Base-by-base conservation (phyloP, 495 filamentous ascomycete genomes). In the Oidiodendron maius region DNA sequence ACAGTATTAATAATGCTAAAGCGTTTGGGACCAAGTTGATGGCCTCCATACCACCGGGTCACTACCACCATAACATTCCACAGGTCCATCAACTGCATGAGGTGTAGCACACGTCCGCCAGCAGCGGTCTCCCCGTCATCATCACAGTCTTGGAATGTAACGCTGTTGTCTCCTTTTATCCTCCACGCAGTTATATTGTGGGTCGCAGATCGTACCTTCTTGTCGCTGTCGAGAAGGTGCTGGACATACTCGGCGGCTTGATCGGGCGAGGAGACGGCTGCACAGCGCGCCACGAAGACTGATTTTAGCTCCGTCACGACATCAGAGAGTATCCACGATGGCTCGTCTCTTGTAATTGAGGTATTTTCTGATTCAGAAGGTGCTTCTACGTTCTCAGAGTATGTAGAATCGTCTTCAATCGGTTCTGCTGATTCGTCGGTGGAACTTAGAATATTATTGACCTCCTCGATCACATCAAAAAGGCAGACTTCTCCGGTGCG, bases 121-220 rank as follows among this genome's bases (percentile, higher is more conserved):
- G 93, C 93, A 18, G 93, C 93, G n/a, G 84, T 87, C 71, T 98
- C 93, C 10, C 93, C 93, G 61, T 98, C 93, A 61, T 97, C 93
- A 56, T 98, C 84, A 60, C 84, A 95, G 66, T 98, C 93, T 62
- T 96, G 88, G 48, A 81, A 86, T 28, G 72, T 74, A 16, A 82
- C 77, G 0, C 60, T 55, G 26, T 75, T 65, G 8, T 57, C 53
- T 5, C 61, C 62, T 36, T 50, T 57, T 30, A 82, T 78, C 43
- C 79, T 69, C 68, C 77, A 81, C 10, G 79, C 79, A 18, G 67
- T 72, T 53, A 96, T 96, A 63, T 96, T 97, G 64, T 98, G 93
- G 48, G 91, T 91, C 9, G 93, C 93, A 34, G 76, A 77, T 9
- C 87, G 81, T 34, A 84, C 83, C 53, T 83, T 85, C 66, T 86